These are phyloP conservation scores for Colletotrichum kahawae DNA, from an alignment of 2,329 filamentous ascomycete genomes.

Conservation along the genomic window DNA sequence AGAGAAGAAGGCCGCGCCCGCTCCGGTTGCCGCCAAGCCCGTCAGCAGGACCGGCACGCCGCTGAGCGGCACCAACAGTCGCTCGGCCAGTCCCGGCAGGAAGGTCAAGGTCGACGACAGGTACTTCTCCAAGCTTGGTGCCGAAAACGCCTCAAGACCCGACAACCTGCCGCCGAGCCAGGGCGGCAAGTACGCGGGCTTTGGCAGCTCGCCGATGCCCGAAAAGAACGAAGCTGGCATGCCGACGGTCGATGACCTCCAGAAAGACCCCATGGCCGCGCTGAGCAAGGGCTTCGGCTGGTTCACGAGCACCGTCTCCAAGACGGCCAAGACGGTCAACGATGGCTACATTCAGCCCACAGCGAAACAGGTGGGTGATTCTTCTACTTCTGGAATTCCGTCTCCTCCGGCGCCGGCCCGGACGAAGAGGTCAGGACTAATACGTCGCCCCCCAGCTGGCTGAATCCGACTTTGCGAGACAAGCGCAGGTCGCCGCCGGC, in stretches of 20 bases:
- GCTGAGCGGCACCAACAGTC: constrained; percentile 42
- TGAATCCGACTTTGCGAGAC: constrained; percentile 77
- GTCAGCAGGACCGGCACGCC: constrained; percentile 45
- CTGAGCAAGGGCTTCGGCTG: constrained; percentile 93
- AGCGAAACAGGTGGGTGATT: constrained; percentile 74
- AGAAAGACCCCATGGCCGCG: constrained; percentile 87
- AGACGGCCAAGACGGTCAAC: constrained; percentile 90
- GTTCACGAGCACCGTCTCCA: constrained; percentile 86
- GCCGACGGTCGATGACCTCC: constrained; percentile 83
- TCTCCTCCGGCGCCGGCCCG: background rate
- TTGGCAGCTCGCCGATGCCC: constrained; percentile 77
- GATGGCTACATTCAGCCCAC: constrained; percentile 92
- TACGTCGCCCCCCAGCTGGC: constrained; percentile 62
- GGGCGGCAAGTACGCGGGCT: constrained; percentile 90
- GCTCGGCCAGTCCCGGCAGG: constrained; percentile 46
- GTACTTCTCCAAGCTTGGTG: constrained; percentile 87
- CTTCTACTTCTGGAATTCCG: constrained; percentile 20
- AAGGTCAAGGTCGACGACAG: constrained; percentile 77
- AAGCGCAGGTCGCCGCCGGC: constrained; percentile 65
- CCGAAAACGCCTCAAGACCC: constrained; percentile 78
- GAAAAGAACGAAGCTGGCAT: constrained; percentile 50
- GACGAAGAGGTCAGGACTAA: constrained; percentile 26
- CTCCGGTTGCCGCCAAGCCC: constrained; percentile 33
- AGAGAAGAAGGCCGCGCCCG: constrained; percentile 57
- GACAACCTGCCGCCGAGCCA: constrained; percentile 82